Evolutionary conservation across 2,329 filamentous ascomycete genomes (phyloP).

Genomic region (Cryphonectria radicalis): DNA sequence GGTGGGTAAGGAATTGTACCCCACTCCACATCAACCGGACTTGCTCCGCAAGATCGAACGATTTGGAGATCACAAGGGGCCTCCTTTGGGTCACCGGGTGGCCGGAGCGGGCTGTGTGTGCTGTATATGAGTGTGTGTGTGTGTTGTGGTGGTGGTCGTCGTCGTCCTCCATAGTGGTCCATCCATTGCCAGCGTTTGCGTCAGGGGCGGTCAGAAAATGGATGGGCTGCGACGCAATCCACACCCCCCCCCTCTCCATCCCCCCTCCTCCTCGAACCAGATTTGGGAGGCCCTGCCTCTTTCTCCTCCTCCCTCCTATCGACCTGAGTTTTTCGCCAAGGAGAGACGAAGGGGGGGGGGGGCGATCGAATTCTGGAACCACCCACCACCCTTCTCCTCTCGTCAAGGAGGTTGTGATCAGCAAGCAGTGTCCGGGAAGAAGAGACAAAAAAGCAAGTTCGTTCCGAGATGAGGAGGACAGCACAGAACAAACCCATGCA

Average conservation of each 20-base stretch:
- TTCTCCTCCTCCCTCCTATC: background rate
- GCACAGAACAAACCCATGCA: background rate
- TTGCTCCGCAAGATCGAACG: conserved; percentile 30
- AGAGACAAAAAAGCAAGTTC: too few species aligned
- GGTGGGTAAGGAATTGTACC: conserved; percentile 6
- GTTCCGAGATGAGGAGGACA: background rate
- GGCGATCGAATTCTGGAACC: conserved; percentile 7
- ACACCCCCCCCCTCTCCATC: background rate
- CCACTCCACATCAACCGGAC: conserved; percentile 22
- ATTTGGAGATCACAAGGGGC: conserved; percentile 29
- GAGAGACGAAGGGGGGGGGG: background rate
- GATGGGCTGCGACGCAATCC: conserved; percentile 23
- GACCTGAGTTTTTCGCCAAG: background rate
- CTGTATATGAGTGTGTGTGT: background rate
- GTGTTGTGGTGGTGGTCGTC: background rate
- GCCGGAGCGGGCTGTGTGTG: background rate
- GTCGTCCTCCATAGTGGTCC: background rate
- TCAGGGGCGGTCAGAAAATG: conserved; percentile 16
- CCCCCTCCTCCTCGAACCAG: background rate
- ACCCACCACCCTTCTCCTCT: background rate
- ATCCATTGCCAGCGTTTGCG: conserved; percentile 2
- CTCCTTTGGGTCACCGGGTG: conserved; percentile 11
- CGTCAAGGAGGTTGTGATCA: conserved; percentile 7
- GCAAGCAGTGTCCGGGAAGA: background rate
- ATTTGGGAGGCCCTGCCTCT: background rate